Conservation (phyloP, 225 moss, liverwort and hornwort genomes). For the Bryum argenteum region DNA sequence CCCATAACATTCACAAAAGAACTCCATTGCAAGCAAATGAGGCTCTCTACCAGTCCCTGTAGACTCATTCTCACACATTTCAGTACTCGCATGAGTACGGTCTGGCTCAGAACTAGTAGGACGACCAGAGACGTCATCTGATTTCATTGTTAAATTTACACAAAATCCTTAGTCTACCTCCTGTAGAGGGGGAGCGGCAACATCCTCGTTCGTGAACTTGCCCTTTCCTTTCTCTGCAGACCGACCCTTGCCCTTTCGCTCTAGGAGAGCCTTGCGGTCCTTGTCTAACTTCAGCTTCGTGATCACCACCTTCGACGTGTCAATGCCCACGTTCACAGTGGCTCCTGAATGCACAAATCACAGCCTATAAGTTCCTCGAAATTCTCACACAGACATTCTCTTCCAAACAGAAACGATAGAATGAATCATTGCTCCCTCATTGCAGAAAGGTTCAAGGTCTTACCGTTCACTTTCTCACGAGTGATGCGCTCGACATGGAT, state of each 20-base stretch:
- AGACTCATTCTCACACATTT: no score
- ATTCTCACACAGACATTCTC: no score
- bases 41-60: no score
- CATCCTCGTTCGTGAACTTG: conserved; percentile 72
- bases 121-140: background rate
- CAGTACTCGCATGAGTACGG: no score
- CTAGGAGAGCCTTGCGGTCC: conserved; percentile 77
- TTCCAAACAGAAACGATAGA: background rate
- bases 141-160: conserved; percentile 25
- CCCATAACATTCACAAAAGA: no score
- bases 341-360: conserved; percentile 49
- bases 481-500: conserved; percentile 86
- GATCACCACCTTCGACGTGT: conserved; percentile 83
- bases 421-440: background rate
- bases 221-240: conserved; percentile 85
- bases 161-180: conserved; percentile 54
- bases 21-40: no score
- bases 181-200: conserved; percentile 78
- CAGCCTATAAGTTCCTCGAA: background rate
- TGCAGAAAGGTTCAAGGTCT: background rate
- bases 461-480: conserved; percentile 85
- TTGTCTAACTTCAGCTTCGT: conserved; percentile 83
- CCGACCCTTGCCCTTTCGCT: conserved; percentile 84
- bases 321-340: conserved; percentile 84
- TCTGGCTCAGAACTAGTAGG: background rate